Evolutionary conservation across 2,329 filamentous ascomycete genomes (phyloP), one percentile per base, ranked within the genome.

Genomic region (Colletotrichum endophyticum): DNA sequence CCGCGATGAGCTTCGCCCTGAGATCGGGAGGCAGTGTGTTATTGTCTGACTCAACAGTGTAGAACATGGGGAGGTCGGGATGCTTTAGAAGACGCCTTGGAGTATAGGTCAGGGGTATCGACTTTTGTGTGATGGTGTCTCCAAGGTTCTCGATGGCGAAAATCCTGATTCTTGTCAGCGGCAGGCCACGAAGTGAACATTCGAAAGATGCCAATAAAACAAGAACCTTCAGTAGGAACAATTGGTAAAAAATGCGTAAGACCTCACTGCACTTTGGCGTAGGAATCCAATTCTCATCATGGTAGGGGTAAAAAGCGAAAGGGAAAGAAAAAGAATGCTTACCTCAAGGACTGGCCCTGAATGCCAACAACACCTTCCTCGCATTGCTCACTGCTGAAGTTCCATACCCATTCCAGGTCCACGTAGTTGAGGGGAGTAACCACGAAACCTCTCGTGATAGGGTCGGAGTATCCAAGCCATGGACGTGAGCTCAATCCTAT

Each of bases 391-490:
- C 96, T 98, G 84, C 95, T 96, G 83, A 99, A 99, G 81, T 97
- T 98, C 94, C 96, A 98, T 5, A 95, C 96, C 89, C 95, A 98
- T 84, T 98, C 96, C 32, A 99, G 91, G 56, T 94, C 93, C 70
- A 94, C 93, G 81, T 98, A 98, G 84, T 95, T 95, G 34, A 99
- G 87, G 1, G 98, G 97, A 1, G 96, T 98, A 79, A 99, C 93
- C 86, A 98, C 95, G 81, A 98, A 98, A 49, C 93, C 93, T 82
- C 95, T 95, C 4, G 94, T 96, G 76, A 96, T 94, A 3, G 95
- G 93, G 81, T 99, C 95, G 1, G 96, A 94, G 83, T 99, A 99
- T 59, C 96, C 96, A 6, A 99, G 89, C 96, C 96, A 99, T n/a
- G 97, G 95, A 72, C 96, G 92, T 19, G 96, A 98, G 84, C 96